Conservation (phyloP, 2,329 filamentous ascomycete species). For the Fusarium gaditjirri region DNA sequence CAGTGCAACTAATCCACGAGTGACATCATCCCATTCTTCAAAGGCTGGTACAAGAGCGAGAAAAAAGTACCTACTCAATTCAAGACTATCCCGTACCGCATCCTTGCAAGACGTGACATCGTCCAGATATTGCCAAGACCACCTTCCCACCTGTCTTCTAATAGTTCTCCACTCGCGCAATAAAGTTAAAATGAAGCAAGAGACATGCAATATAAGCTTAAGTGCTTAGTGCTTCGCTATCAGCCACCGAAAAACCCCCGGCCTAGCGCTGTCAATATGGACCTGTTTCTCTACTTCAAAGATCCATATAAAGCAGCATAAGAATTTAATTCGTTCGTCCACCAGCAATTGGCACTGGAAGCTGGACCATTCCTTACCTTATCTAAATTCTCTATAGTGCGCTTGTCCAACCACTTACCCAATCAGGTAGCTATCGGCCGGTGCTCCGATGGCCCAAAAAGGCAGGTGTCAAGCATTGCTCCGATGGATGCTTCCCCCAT, state of each 20-base stretch:
- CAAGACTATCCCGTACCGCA: not conserved
- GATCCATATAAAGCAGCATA: too few relatives aligned
- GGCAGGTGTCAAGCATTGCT: not conserved
- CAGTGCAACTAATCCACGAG: too few relatives aligned
- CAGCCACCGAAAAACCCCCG: not conserved
- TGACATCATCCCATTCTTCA: not conserved
- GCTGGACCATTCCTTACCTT: accelerated
- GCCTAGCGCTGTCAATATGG: not conserved
- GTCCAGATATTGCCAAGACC: not conserved
- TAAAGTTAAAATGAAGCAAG: not conserved
- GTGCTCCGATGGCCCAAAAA: not conserved
- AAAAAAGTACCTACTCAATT: not conserved
- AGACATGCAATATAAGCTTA: not conserved
- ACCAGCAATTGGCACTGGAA: accelerated
- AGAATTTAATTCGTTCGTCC: too few relatives aligned
- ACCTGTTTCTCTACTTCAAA: accelerated
- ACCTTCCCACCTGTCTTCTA: accelerated
- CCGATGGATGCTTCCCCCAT: too few relatives aligned
- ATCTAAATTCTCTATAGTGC: not conserved
- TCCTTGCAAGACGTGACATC: not conserved
- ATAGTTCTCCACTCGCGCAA: not conserved
- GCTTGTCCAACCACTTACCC: not conserved
- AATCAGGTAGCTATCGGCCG: not conserved
- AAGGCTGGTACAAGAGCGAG: accelerated
- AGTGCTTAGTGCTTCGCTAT: not conserved